Base-by-base conservation (phyloP, 1,284 basidiomycete species). In the Naganishia sp. region DNA sequence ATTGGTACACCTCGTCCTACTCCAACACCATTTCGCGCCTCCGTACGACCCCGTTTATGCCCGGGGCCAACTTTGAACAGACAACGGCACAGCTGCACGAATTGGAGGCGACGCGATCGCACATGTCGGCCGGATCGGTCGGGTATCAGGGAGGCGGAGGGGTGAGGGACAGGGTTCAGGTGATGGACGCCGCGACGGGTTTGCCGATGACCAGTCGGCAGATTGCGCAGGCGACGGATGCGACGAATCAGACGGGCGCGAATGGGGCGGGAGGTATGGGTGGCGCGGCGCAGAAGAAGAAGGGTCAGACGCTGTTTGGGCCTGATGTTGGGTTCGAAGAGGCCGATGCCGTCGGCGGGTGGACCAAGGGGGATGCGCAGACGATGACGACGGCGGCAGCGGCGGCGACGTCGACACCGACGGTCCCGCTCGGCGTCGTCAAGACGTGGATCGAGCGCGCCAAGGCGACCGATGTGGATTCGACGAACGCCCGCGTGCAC, bases 371-470 rank as follows among this genome's bases (percentile, higher is more conserved):
- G 17, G 66, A 71, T 54, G 73, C 72, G 54, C 72, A 74, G 53
- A 49, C 32, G 46, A 53, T 2, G 9, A 31, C 39, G 35, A 23
- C n/a, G 35, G 23, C 28, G 6, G 10, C 41, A n/a, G 23, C n/a
- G 1, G 28, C 53, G 23, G 32, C 47, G 17, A 51, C 55, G 17
- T 42, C 23, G 25, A 68, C 81, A 42, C 87, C 89, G 71, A 86
- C 87, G 73, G 83, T 92, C 45, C 88, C 88, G 0, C 86, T 88
- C 4, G 88, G 90, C 66, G 83, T 89, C 52, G 87, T 94, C 69
- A 88, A 85, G 75, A 78, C 80, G 21, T 94, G 92, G 92, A 85
- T 93, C 28, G 86, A 87, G 65, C 89, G 86, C 81, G 89, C 87
- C 79, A 92, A 91, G 70, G 70, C 90, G 84, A 68, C 67, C 76